phyloP scores from a whole-genome alignment of 768 basidiomycete species.

The Podaxis carcinomalis region DNA sequence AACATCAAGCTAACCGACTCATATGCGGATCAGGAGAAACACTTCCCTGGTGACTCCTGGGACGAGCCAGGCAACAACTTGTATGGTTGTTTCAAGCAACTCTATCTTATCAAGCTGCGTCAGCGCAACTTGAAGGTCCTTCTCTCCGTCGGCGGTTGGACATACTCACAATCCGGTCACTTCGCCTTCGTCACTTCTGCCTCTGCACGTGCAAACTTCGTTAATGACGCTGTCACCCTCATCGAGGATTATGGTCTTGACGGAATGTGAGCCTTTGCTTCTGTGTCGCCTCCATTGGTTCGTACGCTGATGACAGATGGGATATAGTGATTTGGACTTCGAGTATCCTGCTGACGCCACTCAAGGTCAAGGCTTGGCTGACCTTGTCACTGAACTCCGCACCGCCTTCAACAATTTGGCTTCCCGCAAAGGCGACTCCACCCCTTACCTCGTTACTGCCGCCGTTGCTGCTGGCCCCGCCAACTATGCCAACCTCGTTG shows the following conservation, averaged over 20 bases:
- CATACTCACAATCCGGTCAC: slow-evolving; percentile 64
- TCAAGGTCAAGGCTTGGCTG: slow-evolving; percentile 64
- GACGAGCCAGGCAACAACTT: slow-evolving; percentile 71
- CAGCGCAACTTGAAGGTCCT: slow-evolving; percentile 51
- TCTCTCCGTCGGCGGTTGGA: slow-evolving; percentile 60
- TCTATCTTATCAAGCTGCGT: slow-evolving; percentile 55
- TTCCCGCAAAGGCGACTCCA: slow-evolving; percentile 52
- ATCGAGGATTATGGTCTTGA: slow-evolving; percentile 79
- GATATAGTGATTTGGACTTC: slow-evolving; percentile 64
- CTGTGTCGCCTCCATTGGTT: neutral
- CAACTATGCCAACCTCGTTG: slow-evolving; percentile 53
- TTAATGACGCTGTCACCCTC: slow-evolving; percentile 54
- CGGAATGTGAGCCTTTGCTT: slow-evolving; percentile 49
- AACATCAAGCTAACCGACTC: slow-evolving; percentile 62
- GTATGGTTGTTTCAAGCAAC: slow-evolving; percentile 79
- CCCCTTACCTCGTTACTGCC: slow-evolving; percentile 56
- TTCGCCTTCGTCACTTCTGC: slow-evolving; percentile 59
- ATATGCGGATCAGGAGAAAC: slow-evolving; percentile 79
- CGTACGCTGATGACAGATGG: neutral
- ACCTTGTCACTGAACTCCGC: slow-evolving; percentile 59
- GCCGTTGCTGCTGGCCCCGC: slow-evolving; percentile 61
- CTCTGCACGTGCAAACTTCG: slow-evolving; percentile 50
- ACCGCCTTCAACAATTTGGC: slow-evolving; percentile 58
- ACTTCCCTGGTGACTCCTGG: slow-evolving; percentile 71
- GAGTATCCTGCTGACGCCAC: slow-evolving; percentile 63